These are phyloP conservation scores for Ophiostoma sp. DNA, from an alignment of 2,329 filamentous ascomycete genomes.

Conservation along the genomic window DNA sequence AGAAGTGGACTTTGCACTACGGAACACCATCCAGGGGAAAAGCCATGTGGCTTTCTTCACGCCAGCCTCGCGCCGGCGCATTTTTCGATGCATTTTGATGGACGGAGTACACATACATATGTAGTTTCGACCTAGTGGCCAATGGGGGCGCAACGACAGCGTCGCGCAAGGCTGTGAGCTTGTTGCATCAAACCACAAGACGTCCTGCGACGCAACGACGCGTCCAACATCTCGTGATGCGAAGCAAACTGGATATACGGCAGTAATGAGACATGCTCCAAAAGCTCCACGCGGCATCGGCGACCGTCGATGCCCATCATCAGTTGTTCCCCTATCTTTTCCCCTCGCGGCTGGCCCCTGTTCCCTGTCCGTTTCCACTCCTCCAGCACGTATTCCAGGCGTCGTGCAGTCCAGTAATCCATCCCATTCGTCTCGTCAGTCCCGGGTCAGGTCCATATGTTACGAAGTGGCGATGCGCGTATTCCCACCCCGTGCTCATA, in stretches of 20 bases:
- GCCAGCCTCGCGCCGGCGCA: constrained; percentile 13
- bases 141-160: not conserved
- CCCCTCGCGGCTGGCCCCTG: not conserved
- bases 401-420: not conserved
- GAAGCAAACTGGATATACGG: not conserved
- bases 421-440: not conserved
- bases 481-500: not conserved
- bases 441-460: not conserved
- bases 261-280: not conserved
- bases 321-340: not conserved
- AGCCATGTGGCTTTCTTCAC: constrained; percentile 17
- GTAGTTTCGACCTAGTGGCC: not conserved
- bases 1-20: constrained; percentile 1
- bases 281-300: not conserved
- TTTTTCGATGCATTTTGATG: not conserved
- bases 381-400: not conserved
- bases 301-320: not conserved
- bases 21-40: not conserved
- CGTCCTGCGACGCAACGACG: not conserved
- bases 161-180: constrained; percentile 3
- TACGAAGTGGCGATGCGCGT: constrained; percentile 13
- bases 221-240: not conserved
- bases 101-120: not conserved
- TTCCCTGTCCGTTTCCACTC: constrained; percentile 1
- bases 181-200: not conserved